Evolutionary conservation across 176 grass and related monocot species (phyloP), one percentile per base, ranked within the genome.

Genomic region (Musa acuminata): DNA sequence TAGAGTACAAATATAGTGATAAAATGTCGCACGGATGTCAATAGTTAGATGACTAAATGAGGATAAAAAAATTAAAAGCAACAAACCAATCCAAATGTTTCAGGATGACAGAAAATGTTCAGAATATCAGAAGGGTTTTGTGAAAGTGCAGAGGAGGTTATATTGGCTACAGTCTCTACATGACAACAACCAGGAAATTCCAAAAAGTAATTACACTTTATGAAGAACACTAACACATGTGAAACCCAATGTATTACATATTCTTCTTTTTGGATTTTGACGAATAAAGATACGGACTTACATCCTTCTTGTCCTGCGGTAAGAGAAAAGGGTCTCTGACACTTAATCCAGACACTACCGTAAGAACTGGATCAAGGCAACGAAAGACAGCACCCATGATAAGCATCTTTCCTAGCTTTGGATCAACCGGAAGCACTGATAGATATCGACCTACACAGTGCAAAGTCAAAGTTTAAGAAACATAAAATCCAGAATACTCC

Each of bases 341-440:
- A 71, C 95, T 98, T 80, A 98, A 76, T 72, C 95, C 90, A 75
- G 90, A 89, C 9, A 98, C 95, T 62, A 93, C 73, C 5, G 95
- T 93, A 58, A 98, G 82, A 82, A 98, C 58, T 78, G 95, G 95
- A 80, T 98, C 90, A 53, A 98, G 79, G 80, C 95, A 98, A 66
- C 80, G 82, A 63, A 98, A 98, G 78, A 98, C 86, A 79, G 88
- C 82, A 80, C 95, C 95, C 90, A 98, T 98, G 68, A 93, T 89
- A 80, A 98, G 90, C 94, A 98, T 98, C 82, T 98, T 98, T 77
- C 94, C 90, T 70, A 98, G 75, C 80, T 98, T 98, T 0, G 90
- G 94, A 85, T 93, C 94, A 82, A 98, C 88, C 55, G 94, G 94
- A 93, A 98, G 90, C 82, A 93, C 89, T 78, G 94, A 93, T 69